Conservation (phyloP, 1,284 basidiomycete genomes). For the Naganishia albida region DNA sequence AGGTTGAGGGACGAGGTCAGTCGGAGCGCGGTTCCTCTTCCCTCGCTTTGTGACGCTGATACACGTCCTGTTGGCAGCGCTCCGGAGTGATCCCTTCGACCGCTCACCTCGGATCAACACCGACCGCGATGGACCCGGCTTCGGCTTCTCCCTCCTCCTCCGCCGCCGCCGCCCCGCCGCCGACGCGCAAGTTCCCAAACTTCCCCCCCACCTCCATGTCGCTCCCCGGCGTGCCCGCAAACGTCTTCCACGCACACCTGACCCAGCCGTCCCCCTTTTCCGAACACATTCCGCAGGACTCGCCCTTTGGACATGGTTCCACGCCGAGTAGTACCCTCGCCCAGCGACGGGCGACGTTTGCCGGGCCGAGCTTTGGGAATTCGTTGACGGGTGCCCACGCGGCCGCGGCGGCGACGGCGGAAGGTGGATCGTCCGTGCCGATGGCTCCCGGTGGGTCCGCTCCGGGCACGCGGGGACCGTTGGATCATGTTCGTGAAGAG, state of each 20-base stretch:
- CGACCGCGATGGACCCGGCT: conserved; percentile 3
- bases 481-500: conserved; percentile 14
- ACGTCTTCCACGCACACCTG: conserved; percentile 27
- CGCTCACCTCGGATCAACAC: background rate
- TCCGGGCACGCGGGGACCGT: conserved; percentile 2
- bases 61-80: background rate
- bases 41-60: background rate
- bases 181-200: conserved; percentile 31
- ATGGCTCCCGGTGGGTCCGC: background rate
- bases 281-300: conserved; percentile 49
- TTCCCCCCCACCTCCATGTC: conserved; percentile 29
- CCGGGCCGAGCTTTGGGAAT: conserved; percentile 30
- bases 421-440: too few species aligned
- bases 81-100: background rate
- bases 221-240: conserved; percentile 24
- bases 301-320: conserved; percentile 42
- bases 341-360: conserved; percentile 42
- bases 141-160: background rate
- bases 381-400: conserved; percentile 1
- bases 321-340: conserved; percentile 28
- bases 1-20: conserved; percentile 49
- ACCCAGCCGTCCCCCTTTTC: conserved; percentile 51
- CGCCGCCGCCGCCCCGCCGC: background rate
- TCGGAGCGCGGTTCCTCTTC: conserved; percentile 35
- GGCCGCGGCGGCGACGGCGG: conserved; percentile 33